A percentile compares a stretch with the other conserved stretches of the same genome.
Evolutionary conservation across 2,329 filamentous ascomycete species (phyloP).

Genomic region (Polytolypa hystricis): DNA sequence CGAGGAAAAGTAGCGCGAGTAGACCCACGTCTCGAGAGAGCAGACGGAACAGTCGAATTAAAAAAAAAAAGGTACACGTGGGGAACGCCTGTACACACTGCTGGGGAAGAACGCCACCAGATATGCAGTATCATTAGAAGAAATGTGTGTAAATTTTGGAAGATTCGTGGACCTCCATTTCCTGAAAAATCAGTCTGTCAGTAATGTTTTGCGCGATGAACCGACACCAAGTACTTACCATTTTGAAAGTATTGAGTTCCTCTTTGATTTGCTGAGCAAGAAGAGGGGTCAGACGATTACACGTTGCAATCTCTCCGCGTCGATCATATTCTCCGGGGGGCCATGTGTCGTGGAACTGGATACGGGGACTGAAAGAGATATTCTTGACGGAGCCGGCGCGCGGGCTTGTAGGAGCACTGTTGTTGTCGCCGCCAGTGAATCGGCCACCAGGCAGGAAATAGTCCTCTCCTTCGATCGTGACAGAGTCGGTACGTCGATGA

Average conservation of each 20-base stretch:
- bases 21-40: not conserved
- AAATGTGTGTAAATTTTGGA: constrained; percentile 99
- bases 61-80: not conserved
- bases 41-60: not conserved
- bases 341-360: constrained; percentile 95
- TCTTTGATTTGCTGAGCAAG: constrained; percentile 98
- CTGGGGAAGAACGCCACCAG: not conserved
- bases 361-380: constrained; percentile 75
- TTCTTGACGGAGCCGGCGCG: constrained; percentile 50
- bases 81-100: not conserved
- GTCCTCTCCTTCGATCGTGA: constrained; percentile 70
- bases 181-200: constrained; percentile 44
- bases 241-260: constrained; percentile 98
- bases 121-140: constrained; percentile 55
- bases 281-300: constrained; percentile 93
- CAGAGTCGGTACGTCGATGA: constrained; percentile 56
- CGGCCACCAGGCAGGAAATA: constrained; percentile 76
- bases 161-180: constrained; percentile 99
- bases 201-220: constrained; percentile 7
- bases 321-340: constrained; percentile 92
- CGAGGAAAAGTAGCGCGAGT: not conserved
- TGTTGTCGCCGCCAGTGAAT: constrained; percentile 58
- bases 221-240: constrained; percentile 51
- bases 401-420: constrained; percentile 71
- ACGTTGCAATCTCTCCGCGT: constrained; percentile 89